Percentiles rank a stretch among this genome's conserved stretches.
phyloP scores from a whole-genome alignment of 371 early-diverging fungal species.

The Chytridium lagenaria region DNA sequence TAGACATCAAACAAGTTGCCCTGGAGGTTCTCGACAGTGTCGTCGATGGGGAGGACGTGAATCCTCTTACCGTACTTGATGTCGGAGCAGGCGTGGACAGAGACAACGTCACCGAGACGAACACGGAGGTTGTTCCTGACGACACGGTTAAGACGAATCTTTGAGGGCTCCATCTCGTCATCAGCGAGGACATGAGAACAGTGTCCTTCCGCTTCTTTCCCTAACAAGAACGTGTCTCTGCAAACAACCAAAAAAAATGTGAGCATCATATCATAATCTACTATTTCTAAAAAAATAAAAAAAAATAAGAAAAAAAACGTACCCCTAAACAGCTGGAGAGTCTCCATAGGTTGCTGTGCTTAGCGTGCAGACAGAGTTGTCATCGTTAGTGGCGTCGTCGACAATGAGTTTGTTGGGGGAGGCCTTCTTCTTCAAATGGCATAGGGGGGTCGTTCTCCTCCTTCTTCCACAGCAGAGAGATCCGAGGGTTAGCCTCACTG shows the following conservation, averaged over 20 bases:
- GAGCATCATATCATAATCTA: conserved; percentile 7
- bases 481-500: conserved; percentile 57
- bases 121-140: conserved; percentile 98
- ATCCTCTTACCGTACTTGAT: conserved; percentile 96
- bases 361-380: conserved; percentile 92
- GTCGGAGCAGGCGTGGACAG: conserved; percentile 93
- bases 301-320: no score
- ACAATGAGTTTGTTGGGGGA: conserved; percentile 96
- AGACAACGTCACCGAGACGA: conserved; percentile 97
- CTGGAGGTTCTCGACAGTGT: conserved; percentile 96
- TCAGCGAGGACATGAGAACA: conserved; percentile 94
- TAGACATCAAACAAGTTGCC: conserved; percentile 98
- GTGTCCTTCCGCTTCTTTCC: conserved; percentile 99
- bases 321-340: conserved; percentile 82
- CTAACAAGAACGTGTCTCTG: conserved; percentile 95
- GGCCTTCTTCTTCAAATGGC: conserved; percentile 95
- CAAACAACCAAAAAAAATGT: conserved; percentile 6
- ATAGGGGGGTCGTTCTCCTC: conserved; percentile 43
- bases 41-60: conserved; percentile 98
- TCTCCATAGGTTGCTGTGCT: conserved; percentile 94
- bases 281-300: no score
- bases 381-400: conserved; percentile 95
- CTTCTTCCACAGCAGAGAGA: conserved; percentile 30
- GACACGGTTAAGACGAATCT: conserved; percentile 94
- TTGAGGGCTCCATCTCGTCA: conserved; percentile 90